A percentile compares a stretch with the other conserved stretches of the same genome.
Conservation (phyloP, 2,329 filamentous ascomycete species). For the Tolypocladium endophyticum region DNA sequence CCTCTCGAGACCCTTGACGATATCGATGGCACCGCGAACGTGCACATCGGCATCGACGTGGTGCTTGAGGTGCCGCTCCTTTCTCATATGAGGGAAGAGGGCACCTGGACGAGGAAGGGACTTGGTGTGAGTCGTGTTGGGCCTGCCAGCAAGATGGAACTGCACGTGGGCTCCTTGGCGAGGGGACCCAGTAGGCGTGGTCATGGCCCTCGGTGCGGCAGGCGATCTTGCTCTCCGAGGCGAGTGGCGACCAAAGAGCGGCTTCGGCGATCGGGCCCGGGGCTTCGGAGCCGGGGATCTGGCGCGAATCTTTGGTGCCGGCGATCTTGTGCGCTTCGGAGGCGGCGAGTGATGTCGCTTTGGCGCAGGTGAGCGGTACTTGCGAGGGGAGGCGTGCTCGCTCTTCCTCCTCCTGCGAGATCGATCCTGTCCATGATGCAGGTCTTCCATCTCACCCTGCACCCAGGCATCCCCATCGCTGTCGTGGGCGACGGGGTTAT, state of each 20-base stretch:
- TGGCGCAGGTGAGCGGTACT: slow-evolving; percentile 32
- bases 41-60: slow-evolving; percentile 42
- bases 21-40: slow-evolving; percentile 89
- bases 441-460: slow-evolving; percentile 60
- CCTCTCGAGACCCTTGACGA: slow-evolving; percentile 89
- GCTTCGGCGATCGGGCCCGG: slow-evolving; percentile 38
- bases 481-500: slow-evolving; percentile 44
- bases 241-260: slow-evolving; percentile 11
- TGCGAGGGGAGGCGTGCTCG: slow-evolving; percentile 31
- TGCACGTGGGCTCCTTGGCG: slow-evolving; percentile 25
- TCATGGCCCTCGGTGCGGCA: slow-evolving; percentile 9
- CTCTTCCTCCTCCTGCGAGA: slow-evolving; percentile 39
- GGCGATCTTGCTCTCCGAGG: slow-evolving; percentile 2
- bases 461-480: slow-evolving; percentile 62
- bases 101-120: slow-evolving; percentile 75
- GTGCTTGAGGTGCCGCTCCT: slow-evolving; percentile 26
- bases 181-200: slow-evolving; percentile 27
- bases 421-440: slow-evolving; percentile 47
- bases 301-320: slow-evolving; percentile 33
- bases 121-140: slow-evolving; percentile 65
- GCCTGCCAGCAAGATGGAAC: slow-evolving; percentile 39
- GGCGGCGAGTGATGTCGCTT: slow-evolving; percentile 21
- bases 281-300: slow-evolving; percentile 26
- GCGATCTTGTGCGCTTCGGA: slow-evolving; percentile 22
- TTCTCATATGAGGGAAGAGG: slow-evolving; percentile 48